A percentile compares a stretch with the other conserved stretches of the same genome.
These are phyloP conservation scores for Debaryomyces udenii DNA, from an alignment of 1,139 yeast species.

Conservation along the genomic window DNA sequence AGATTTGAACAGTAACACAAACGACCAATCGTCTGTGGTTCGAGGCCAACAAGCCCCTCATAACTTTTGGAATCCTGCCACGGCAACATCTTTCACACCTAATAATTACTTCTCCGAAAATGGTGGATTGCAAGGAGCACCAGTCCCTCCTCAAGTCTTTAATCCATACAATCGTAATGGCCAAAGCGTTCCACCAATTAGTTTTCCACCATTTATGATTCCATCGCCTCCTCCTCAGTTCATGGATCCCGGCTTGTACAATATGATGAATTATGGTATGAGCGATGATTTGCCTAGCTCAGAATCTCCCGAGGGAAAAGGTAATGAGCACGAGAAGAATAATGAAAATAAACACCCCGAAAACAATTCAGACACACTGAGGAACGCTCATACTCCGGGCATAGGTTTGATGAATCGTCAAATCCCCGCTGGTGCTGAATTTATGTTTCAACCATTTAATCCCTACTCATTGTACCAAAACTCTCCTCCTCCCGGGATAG, in stretches of 20 bases:
- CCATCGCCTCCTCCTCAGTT: conserved; percentile 38
- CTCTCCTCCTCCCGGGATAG: conserved; percentile 29
- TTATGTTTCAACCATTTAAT: conserved; percentile 53
- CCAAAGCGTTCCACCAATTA: conserved; percentile 31
- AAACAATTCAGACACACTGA: conserved; percentile 4
- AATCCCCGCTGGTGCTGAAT: conserved; percentile 32
- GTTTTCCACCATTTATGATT: conserved; percentile 47
- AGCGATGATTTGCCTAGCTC: conserved; percentile 12
- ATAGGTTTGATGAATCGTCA: conserved; percentile 46
- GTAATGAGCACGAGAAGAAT: neutral
- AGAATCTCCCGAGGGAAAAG: conserved; percentile 12
- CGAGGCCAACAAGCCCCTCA: conserved; percentile 23
- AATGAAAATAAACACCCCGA: conserved; percentile 3
- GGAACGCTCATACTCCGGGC: conserved; percentile 33
- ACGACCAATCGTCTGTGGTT: conserved; percentile 10
- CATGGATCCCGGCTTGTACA: conserved; percentile 42
- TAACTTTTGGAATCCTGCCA: conserved; percentile 68
- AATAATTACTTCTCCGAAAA: conserved; percentile 34
- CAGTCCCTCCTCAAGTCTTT: conserved; percentile 21
- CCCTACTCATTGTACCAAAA: conserved; percentile 51
- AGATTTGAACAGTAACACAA: conserved; percentile 27
- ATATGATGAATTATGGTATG: conserved; percentile 29
- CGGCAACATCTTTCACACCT: conserved; percentile 62
- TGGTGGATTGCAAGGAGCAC: conserved; percentile 15
- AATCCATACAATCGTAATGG: conserved; percentile 18